These are phyloP conservation scores for Syzygium malaccense DNA, from an alignment of 441 rosid species.

Conservation along the genomic window DNA sequence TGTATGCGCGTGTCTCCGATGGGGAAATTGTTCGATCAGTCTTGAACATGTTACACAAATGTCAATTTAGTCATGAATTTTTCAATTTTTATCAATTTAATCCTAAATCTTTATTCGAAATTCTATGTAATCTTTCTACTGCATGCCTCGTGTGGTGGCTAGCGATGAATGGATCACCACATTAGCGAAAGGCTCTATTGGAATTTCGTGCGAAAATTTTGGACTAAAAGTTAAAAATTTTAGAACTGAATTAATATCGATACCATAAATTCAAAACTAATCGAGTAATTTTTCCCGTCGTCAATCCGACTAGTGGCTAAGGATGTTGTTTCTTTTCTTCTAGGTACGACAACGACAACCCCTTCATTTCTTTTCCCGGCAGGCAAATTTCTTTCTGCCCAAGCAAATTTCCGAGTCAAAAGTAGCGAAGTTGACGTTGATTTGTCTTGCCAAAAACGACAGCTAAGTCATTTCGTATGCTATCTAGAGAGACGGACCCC, in stretches of 20 bases:
- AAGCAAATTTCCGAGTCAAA: not conserved
- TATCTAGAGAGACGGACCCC: not conserved
- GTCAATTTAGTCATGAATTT: fast-evolving
- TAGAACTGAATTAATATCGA: fast-evolving
- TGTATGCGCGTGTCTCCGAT: not conserved
- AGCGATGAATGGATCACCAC: fast-evolving
- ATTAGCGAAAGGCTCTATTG: too few relatives aligned
- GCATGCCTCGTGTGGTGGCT: too few relatives aligned
- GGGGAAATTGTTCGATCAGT: too few relatives aligned
- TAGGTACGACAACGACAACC: not conserved
- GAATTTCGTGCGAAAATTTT: fast-evolving
- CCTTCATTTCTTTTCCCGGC: not conserved
- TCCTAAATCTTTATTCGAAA: fast-evolving
- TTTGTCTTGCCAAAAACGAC: not conserved
- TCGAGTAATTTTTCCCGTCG: fast-evolving
- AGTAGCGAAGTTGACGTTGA: not conserved
- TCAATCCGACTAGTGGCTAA: not conserved
- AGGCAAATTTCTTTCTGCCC: not conserved
- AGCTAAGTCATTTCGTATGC: not conserved
- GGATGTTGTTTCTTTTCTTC: not conserved
- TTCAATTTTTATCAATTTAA: too few relatives aligned
- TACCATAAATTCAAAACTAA: fast-evolving
- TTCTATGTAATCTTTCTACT: fast-evolving
- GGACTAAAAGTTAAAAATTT: too few relatives aligned
- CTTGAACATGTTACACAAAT: too few relatives aligned